Conservation (phyloP, 495 filamentous ascomycete species). For the Talaromyces trachyspermus region DNA sequence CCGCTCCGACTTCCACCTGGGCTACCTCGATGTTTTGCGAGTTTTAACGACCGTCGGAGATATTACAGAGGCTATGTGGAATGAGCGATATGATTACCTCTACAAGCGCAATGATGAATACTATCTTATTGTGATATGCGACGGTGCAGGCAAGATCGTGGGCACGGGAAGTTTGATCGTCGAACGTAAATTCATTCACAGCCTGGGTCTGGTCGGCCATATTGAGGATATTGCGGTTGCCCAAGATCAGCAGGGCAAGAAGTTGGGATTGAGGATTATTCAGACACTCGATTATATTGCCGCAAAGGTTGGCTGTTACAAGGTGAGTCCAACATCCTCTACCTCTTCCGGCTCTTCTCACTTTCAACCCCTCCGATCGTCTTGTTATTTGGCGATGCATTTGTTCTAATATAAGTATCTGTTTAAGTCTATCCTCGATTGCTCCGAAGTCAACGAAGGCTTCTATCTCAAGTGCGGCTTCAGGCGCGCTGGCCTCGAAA, state of each 20-base stretch:
- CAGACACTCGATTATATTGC: slow-evolving; percentile 88
- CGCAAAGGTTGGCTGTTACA: slow-evolving; percentile 82
- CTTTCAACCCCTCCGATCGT: too few relatives aligned
- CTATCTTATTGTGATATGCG: slow-evolving; percentile 75
- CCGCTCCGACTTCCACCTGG: slow-evolving; percentile 63
- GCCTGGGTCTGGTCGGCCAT: slow-evolving; percentile 66
- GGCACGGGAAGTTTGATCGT: slow-evolving; percentile 84
- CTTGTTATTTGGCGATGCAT: slow-evolving; percentile 8
- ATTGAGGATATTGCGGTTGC: slow-evolving; percentile 97
- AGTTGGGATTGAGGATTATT: slow-evolving; percentile 85
- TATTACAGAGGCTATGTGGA: slow-evolving; percentile 66
- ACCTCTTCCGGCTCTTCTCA: not conserved
- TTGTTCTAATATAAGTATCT: slow-evolving; percentile 2
- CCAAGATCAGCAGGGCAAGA: slow-evolving; percentile 93
- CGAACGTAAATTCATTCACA: slow-evolving; percentile 49
- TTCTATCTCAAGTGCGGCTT: slow-evolving; percentile 99
- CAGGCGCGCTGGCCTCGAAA: slow-evolving; percentile 85
- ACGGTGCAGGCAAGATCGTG: slow-evolving; percentile 63
- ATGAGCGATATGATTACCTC: slow-evolving; percentile 80
- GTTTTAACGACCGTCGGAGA: slow-evolving; percentile 92
- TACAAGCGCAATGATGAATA: slow-evolving; percentile 69
- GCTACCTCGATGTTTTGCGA: slow-evolving; percentile 81
- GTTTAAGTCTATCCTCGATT: slow-evolving; percentile 66
- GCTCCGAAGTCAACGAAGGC: slow-evolving; percentile 81
- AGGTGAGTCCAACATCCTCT: slow-evolving; percentile 48